Conservation (phyloP, 1,284 basidiomycete genomes). For the Ustilago esculenta region DNA sequence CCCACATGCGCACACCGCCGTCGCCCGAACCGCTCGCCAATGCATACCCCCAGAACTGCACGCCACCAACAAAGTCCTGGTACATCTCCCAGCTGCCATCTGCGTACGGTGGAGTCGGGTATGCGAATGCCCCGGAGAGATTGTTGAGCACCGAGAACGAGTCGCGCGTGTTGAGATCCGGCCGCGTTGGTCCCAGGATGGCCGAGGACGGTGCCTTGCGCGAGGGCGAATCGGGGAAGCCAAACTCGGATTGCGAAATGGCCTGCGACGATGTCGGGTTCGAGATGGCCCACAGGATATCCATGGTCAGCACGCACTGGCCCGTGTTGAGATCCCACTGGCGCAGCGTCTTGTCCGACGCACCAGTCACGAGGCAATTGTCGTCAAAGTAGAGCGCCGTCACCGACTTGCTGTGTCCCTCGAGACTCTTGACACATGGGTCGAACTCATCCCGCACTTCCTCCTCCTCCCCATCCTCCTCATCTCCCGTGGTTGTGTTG, state of each 20-base stretch:
- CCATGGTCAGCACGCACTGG: conserved; percentile 98
- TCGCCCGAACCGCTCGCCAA: conserved; percentile 96
- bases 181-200: conserved; percentile 37
- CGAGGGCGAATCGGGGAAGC: conserved; percentile 67
- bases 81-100: conserved; percentile 94
- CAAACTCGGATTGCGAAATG: conserved; percentile 61
- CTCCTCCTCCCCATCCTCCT: conserved; percentile 71
- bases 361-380: conserved; percentile 91
- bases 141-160: conserved; percentile 51
- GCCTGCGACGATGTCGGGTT: conserved; percentile 77
- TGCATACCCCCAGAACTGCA: conserved; percentile 99
- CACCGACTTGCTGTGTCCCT: conserved; percentile 91
- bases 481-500: conserved; percentile 50
- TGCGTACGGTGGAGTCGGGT: conserved; percentile 83
- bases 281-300: conserved; percentile 98
- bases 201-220: conserved; percentile 64
- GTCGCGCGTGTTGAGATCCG: conserved; percentile 31
- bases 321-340: conserved; percentile 98
- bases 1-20: conserved; percentile 98
- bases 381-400: conserved; percentile 95
- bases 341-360: conserved; percentile 95
- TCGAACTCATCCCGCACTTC: conserved; percentile 65
- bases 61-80: conserved; percentile 94
- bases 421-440: conserved; percentile 79
- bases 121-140: conserved; percentile 70